phyloP scores from a whole-genome alignment of 805 yeast genomes.

The Lipomyces yamanashiensis region DNA sequence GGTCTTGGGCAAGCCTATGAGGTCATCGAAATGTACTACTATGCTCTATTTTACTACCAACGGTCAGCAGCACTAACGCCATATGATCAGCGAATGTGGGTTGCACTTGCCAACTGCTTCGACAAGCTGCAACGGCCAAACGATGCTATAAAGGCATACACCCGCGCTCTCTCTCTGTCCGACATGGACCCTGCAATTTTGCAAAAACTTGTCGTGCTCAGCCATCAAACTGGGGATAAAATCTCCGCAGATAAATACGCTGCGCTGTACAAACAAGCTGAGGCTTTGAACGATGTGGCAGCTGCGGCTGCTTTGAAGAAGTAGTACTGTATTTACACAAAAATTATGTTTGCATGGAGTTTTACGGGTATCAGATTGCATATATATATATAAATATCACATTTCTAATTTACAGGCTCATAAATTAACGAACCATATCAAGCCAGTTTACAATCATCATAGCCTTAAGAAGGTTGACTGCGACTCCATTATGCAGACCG shows the following conservation, averaged over 20 bases:
- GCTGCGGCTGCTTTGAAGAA: neutral
- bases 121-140: slow-evolving; percentile 71
- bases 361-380: too few species aligned
- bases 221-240: slow-evolving; percentile 59
- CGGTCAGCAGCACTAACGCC: slow-evolving; percentile 88
- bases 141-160: slow-evolving; percentile 81
- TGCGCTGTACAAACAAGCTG: slow-evolving; percentile 70
- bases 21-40: slow-evolving; percentile 90
- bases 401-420: too few species aligned
- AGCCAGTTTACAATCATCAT: slow-evolving; percentile 35
- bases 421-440: slow-evolving; percentile 13
- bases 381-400: too few species aligned
- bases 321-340: neutral
- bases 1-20: slow-evolving; percentile 98
- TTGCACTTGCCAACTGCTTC: slow-evolving; percentile 87
- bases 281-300: neutral
- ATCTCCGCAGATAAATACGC: slow-evolving; percentile 64
- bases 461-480: slow-evolving; percentile 28
- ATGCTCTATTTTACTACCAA: slow-evolving; percentile 90
- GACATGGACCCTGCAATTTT: slow-evolving; percentile 61
- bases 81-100: slow-evolving; percentile 93
- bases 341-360: neutral
- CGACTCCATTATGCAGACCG: slow-evolving; percentile 24
- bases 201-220: slow-evolving; percentile 69
- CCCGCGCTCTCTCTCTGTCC: slow-evolving; percentile 69